Percentiles rank a stretch among this genome's conserved stretches.
Conservation (phyloP, 2,329 filamentous ascomycete genomes). For the Pseudogymnoascus destructans region DNA sequence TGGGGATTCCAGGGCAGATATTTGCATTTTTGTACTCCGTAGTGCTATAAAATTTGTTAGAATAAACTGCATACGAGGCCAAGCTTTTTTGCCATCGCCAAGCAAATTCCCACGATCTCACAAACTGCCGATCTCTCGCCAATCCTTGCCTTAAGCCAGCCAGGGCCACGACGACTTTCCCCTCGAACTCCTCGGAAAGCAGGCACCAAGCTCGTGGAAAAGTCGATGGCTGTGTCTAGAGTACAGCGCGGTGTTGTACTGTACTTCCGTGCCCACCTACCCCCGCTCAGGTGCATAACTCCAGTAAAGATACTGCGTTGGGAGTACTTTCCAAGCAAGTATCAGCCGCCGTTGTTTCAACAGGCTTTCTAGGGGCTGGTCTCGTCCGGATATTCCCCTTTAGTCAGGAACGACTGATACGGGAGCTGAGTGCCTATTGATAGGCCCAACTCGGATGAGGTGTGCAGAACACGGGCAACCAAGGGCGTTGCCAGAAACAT, state of each 20-base stretch:
- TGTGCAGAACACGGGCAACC: neutral
- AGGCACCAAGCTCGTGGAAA: neutral
- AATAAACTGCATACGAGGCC: neutral
- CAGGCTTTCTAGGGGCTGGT: neutral
- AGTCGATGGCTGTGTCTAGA: neutral
- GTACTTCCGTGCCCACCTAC: neutral
- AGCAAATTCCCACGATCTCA: conserved; percentile 5
- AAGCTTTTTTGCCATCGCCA: conserved; percentile 1
- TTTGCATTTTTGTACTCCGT: neutral
- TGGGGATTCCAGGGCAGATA: neutral
- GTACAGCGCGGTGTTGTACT: neutral
- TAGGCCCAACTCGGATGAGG: neutral
- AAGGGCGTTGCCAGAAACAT: neutral
- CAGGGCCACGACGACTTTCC: conserved; percentile 1
- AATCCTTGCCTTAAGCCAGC: neutral
- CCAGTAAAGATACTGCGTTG: neutral
- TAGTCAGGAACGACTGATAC: neutral
- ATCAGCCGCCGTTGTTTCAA: neutral
- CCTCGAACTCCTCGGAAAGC: neutral
- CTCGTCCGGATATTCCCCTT: neutral
- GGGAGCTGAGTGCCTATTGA: neutral
- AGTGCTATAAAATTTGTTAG: neutral
- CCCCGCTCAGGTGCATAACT: conserved; percentile 1
- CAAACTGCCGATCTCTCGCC: neutral
- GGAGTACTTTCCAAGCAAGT: neutral